Percentiles rank a stretch among this genome's conserved stretches.
phyloP scores from a whole-genome alignment of 2,329 filamentous ascomycete genomes.

The Cladosporium phlei region DNA sequence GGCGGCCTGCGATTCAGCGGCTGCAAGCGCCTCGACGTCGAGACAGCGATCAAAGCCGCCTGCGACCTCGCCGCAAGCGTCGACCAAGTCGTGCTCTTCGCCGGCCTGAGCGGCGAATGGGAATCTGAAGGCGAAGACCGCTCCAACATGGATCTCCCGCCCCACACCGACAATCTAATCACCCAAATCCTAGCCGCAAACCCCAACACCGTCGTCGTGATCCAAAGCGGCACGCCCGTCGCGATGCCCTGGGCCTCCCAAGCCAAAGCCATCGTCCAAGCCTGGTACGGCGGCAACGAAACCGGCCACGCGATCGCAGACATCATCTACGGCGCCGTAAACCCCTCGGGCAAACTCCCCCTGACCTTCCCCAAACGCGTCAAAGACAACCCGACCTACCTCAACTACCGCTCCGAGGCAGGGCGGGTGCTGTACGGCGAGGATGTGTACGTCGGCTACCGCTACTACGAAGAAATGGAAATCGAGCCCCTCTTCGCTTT shows the following conservation, averaged over 20 bases:
- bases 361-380: constrained; percentile 17
- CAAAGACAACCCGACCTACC: constrained; percentile 58
- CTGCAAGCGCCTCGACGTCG: constrained; percentile 47
- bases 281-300: constrained; percentile 17
- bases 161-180: constrained; percentile 61
- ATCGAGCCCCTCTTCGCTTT: constrained; percentile 9
- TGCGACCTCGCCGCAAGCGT: constrained; percentile 62
- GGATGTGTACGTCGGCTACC: constrained; percentile 13
- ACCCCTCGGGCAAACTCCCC: constrained; percentile 12
- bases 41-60: constrained; percentile 61
- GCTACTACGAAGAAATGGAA: constrained; percentile 14
- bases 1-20: constrained; percentile 61
- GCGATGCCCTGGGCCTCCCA: constrained; percentile 65
- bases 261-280: constrained; percentile 60
- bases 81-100: constrained; percentile 73
- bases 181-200: constrained; percentile 61
- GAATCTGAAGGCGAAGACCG: constrained; percentile 68
- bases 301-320: constrained; percentile 13
- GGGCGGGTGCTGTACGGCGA: constrained; percentile 12
- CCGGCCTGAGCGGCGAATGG: constrained; percentile 73
- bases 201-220: constrained; percentile 64
- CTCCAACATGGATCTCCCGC: constrained; percentile 55
- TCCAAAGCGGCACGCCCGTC: constrained; percentile 72
- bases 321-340: constrained; percentile 7
- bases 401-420: constrained; percentile 56